Percentiles rank a stretch among this genome's conserved stretches.
These are phyloP conservation scores for Phytopythium kandeliae DNA, from an alignment of 352 stramenopile species.

Conservation along the genomic window DNA sequence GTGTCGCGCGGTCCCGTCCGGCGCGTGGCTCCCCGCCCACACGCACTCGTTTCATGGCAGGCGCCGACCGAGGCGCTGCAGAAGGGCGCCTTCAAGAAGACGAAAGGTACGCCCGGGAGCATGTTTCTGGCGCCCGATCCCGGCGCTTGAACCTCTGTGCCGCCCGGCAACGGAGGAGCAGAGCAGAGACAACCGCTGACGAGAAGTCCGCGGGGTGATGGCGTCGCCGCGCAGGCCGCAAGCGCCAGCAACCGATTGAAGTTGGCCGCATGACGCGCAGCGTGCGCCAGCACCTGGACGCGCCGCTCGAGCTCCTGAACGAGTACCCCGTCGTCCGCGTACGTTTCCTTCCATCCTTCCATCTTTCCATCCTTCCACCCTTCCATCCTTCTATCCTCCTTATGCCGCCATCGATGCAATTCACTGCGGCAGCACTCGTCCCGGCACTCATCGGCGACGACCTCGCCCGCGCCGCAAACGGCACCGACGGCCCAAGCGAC, in stretches of 20 bases:
- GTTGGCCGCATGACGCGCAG: constrained; percentile 69
- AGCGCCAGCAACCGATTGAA: constrained; percentile 42
- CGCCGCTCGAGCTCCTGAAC: constrained; percentile 60
- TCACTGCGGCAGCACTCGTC: constrained; percentile 17
- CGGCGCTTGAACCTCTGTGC: too few species aligned
- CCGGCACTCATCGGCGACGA: constrained; percentile 19
- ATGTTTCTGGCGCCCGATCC: constrained; percentile 5
- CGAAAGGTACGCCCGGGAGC: constrained; percentile 37
- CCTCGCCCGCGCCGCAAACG: constrained; percentile 2
- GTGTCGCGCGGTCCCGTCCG: neutral
- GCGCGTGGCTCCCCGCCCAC: neutral
- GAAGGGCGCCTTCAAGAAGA: constrained; percentile 60
- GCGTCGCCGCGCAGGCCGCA: constrained; percentile 31
- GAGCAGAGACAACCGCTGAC: neutral
- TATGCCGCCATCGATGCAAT: too few species aligned
- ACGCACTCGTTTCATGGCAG: constrained; percentile 9
- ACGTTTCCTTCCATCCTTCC: constrained; percentile 7
- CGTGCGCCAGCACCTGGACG: constrained; percentile 71
- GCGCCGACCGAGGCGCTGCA: constrained; percentile 60
- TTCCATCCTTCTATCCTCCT: neutral
- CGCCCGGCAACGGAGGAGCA: too few species aligned
- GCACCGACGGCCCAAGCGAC: constrained; percentile 3
- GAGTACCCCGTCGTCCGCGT: constrained; percentile 52
- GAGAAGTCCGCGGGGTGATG: too few species aligned
- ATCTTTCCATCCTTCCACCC: neutral